These are phyloP conservation scores for Ulota crispa DNA, from an alignment of 225 moss, liverwort and hornwort species.

Conservation along the genomic window DNA sequence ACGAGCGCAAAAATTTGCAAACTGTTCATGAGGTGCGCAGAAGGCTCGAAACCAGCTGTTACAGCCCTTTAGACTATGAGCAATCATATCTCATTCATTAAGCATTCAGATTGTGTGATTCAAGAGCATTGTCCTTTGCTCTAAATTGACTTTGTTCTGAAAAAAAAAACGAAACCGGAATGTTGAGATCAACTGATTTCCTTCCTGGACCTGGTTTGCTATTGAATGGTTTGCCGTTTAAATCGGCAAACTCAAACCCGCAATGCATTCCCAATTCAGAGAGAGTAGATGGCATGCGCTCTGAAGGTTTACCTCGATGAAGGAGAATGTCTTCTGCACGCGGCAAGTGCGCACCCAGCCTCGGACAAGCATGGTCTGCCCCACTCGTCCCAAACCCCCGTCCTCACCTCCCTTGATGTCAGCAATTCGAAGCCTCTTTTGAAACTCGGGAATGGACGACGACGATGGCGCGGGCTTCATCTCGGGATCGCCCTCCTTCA, in stretches of 20 bases:
- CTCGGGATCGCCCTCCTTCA: slow-evolving; percentile 28
- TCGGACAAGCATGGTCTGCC: slow-evolving; percentile 70
- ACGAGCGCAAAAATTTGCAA: background rate
- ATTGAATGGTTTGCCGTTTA: no score
- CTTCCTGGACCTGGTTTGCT: no score
- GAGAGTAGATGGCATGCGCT: background rate
- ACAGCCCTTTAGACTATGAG: no score
- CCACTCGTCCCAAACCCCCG: slow-evolving; percentile 74
- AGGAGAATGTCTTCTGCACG: slow-evolving; percentile 83
- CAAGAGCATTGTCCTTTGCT: no score
- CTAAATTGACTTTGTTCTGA: no score
- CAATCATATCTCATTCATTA: no score
- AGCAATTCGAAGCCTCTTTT: slow-evolving; percentile 69
- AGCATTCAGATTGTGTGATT: no score
- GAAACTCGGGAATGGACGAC: slow-evolving; percentile 60
- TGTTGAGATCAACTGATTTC: no score
- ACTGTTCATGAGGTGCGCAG: no score
- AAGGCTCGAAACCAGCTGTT: no score
- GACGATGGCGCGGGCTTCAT: slow-evolving; percentile 29
- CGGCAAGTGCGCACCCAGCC: slow-evolving; percentile 99
- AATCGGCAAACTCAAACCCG: background rate
- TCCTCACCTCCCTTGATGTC: slow-evolving; percentile 79
- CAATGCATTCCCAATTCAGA: background rate
- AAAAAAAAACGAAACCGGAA: no score
- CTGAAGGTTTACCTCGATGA: slow-evolving; percentile 65